Evolutionary conservation across 345 rosid species (phyloP).

Genomic region (Erucastrum elatum): DNA sequence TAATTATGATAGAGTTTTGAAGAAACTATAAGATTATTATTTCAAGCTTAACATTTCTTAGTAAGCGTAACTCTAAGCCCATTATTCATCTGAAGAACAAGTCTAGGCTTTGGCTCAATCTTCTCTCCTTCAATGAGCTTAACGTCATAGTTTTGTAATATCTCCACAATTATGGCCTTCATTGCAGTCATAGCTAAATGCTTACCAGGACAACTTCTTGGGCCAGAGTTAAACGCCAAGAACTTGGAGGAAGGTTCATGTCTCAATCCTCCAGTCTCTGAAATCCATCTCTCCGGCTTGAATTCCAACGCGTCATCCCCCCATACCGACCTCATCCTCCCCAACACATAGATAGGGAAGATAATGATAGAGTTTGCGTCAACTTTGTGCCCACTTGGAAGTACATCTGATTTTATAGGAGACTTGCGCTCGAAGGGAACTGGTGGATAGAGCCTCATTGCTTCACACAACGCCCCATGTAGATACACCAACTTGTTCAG

Average conservation of each 20-base stretch:
- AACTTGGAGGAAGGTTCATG: background rate
- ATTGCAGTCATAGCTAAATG: background rate
- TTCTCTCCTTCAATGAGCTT: background rate
- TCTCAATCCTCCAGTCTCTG: background rate
- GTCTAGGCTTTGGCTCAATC: background rate
- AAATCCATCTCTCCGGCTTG: constrained; percentile 35
- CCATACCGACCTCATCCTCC: constrained; percentile 31
- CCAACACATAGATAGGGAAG: constrained; percentile 23
- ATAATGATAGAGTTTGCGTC: background rate
- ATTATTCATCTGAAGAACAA: background rate
- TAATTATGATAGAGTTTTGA: too few relatives aligned
- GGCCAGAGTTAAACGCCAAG: background rate
- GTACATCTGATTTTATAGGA: background rate
- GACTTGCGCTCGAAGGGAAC: background rate
- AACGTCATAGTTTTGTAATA: background rate
- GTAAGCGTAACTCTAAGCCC: background rate
- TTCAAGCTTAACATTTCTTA: background rate
- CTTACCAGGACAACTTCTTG: background rate
- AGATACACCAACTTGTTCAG: background rate
- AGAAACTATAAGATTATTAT: background rate
- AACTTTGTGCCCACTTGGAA: background rate
- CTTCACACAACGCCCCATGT: background rate
- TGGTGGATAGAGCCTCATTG: background rate
- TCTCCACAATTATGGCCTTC: background rate
- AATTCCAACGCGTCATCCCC: constrained; percentile 32